phyloP scores from a whole-genome alignment of 1,139 yeast species.

The Candida smagusa region DNA sequence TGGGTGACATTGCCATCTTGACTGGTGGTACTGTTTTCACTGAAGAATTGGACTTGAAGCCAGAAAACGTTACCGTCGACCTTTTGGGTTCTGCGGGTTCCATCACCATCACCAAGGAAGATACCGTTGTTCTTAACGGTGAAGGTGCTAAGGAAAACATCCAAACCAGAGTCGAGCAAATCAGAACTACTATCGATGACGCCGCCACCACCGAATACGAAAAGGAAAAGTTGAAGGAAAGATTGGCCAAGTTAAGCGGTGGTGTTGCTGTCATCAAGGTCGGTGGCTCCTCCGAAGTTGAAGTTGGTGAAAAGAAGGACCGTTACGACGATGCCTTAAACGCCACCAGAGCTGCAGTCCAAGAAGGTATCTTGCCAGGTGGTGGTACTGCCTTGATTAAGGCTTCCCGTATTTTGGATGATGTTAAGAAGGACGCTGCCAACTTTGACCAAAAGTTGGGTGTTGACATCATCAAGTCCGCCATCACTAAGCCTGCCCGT shows the following conservation, averaged over 20 bases:
- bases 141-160: slow-evolving; percentile 90
- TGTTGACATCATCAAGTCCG: slow-evolving; percentile 91
- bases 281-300: slow-evolving; percentile 98
- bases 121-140: slow-evolving; percentile 93
- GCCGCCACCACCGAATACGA: slow-evolving; percentile 90
- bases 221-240: slow-evolving; percentile 96
- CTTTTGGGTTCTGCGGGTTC: slow-evolving; percentile 93
- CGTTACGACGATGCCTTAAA: slow-evolving; percentile 98
- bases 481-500: slow-evolving; percentile 96
- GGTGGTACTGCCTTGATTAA: slow-evolving; percentile 99
- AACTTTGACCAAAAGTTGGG: slow-evolving; percentile 99
- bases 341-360: slow-evolving; percentile 99
- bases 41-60: slow-evolving; percentile 96
- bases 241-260: slow-evolving; percentile 96
- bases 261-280: slow-evolving; percentile 99
- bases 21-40: slow-evolving; percentile 99
- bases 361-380: slow-evolving; percentile 99
- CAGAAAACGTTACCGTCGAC: slow-evolving; percentile 92
- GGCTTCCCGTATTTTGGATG: slow-evolving; percentile 82
- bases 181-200: slow-evolving; percentile 74
- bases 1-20: slow-evolving; percentile 95
- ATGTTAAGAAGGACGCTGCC: slow-evolving; percentile 61
- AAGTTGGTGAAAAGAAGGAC: slow-evolving; percentile 99
- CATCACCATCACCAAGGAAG: slow-evolving; percentile 93
- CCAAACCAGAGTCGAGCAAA: slow-evolving; percentile 92